Base-by-base conservation (phyloP, 2,329 filamentous ascomycete species). In the Nigrospora sphaerica region DNA sequence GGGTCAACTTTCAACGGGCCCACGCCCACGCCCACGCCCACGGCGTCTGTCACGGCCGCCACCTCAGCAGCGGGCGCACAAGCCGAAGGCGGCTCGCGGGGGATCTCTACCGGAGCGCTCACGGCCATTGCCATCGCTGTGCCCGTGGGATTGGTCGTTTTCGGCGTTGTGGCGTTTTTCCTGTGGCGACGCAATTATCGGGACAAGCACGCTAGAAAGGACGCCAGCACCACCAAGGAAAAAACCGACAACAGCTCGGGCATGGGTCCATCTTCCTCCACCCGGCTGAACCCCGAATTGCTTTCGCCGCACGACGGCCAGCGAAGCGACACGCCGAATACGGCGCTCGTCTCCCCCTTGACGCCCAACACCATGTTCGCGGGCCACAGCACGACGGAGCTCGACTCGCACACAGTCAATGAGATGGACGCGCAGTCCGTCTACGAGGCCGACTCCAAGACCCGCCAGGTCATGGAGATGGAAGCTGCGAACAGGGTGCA, bases 401-500 rank as follows among this genome's bases (percentile, higher is more conserved):
- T 45, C 19, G 43, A 39, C 36, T 39, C 36, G 28, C 17, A 28
- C 19, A 39, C 37, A 10, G 37, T 38, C 12, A 45, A 32, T 17
- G 43, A 45, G 37, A 45, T 45, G 43, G 42, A 44, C 42, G 42
- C 42, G n/a, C 28, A 12, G 33, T 35, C 33, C 32, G 28, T 37
- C 33, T 28, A 37, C 33, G 42, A 44, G 17, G 14, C 14, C 18
- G 33, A 37, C 10, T 16, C 18, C 13, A n/a, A 37, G 19, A 17
- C 42, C 18, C 42, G 35, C 10, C 42, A 32, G 4, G 31, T 32
- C 18, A 23, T 44, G 31, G 42, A 44, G 23, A 32, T 44, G 32
- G 35, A 39, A 23, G 37, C 43, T 16, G 19, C 17, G 12, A 31
- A 39, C 13, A 37, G 19, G 10, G 36, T 17, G 12, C n/a, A 23